phyloP scores from a whole-genome alignment of 2,329 filamentous ascomycete species.

The Colletotrichum sansevieriae region DNA sequence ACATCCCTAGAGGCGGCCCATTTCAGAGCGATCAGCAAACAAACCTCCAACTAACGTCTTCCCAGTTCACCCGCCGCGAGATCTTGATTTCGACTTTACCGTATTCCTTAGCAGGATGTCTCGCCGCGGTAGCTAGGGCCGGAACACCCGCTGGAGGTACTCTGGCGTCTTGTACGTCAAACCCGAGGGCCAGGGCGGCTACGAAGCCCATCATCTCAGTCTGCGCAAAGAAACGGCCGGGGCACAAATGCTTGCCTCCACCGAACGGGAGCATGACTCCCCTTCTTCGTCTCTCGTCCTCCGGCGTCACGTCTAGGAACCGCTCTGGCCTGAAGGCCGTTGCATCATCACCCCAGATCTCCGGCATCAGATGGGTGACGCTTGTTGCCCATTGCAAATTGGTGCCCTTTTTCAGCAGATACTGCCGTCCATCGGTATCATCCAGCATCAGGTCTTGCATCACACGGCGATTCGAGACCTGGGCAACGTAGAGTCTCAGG shows the following conservation, averaged over 20 bases:
- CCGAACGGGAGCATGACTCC: constrained; percentile 50
- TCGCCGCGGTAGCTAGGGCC: constrained; percentile 34
- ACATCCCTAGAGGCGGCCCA: neutral
- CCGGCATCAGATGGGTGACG: constrained; percentile 44
- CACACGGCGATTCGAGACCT: constrained; percentile 54
- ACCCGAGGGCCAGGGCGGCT: constrained; percentile 44
- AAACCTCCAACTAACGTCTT: constrained; percentile 45
- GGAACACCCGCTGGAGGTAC: constrained; percentile 37
- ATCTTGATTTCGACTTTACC: constrained; percentile 35
- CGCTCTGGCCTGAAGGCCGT: constrained; percentile 45
- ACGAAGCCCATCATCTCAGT: constrained; percentile 48
- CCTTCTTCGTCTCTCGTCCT: constrained; percentile 44
- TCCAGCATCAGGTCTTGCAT: constrained; percentile 53
- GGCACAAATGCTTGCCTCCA: constrained; percentile 50
- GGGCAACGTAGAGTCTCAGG: constrained; percentile 54
- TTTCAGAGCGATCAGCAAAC: neutral
- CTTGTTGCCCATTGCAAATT: constrained; percentile 47
- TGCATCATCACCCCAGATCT: constrained; percentile 45
- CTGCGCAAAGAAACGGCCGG: constrained; percentile 49
- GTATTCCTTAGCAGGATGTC: constrained; percentile 30
- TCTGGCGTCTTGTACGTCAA: constrained; percentile 43
- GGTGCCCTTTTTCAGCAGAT: constrained; percentile 46
- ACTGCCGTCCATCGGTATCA: constrained; percentile 44
- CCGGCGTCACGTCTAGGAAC: constrained; percentile 42
- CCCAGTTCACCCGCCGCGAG: constrained; percentile 44